Base-by-base conservation (phyloP, 2,329 filamentous ascomycete genomes). In the Tolypocladium tropicale region DNA sequence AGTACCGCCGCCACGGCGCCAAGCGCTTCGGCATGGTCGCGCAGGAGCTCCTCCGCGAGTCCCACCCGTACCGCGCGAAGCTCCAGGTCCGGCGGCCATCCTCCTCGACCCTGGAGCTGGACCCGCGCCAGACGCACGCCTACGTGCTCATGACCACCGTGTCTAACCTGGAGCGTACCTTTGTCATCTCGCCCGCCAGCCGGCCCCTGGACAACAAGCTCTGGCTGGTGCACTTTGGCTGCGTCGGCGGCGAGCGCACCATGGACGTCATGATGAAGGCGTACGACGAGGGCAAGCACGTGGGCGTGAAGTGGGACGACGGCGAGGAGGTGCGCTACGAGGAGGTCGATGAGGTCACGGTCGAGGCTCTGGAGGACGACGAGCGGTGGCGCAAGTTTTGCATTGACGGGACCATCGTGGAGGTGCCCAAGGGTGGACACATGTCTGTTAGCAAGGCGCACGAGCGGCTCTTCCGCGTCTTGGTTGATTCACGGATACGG, bases 321-420 rank as follows among this genome's bases (percentile, higher is more conserved):
- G 77, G 86, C 12, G 78, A 86, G 37, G 75, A 74, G 2, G 86
- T 96, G 1, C 78, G 78, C 0, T 96, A 96, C 67, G 81, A 88
- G 21, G 79, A 82, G 55, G 78, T 94, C 7, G 81, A 87, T 2
- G 81, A 81, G 53, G 62, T 96, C 21, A 77, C 73, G 57, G 83
- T 96, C 51, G 78, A 81, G 18, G 84, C 90, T 37, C 60, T 74
- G 1, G 89, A 94, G 64, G 75, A 81, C 18, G 83, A 90, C n/a
- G 76, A 75, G 50, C 76, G 84, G 54, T 96, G 91, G 91, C 78
- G 93, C 58, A 83, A 92, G 65, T 81, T 95, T 16, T 97, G 93
- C 68, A 78, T 97, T n/a, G 93, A 97, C 70, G 93, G 93, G 3
- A 90, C 87, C 54, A 95, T 95, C 64, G 82, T 96, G 3, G 79